These are phyloP conservation scores for Globisporangium spiculum DNA, from an alignment of 352 stramenopile genomes.

Conservation along the genomic window DNA sequence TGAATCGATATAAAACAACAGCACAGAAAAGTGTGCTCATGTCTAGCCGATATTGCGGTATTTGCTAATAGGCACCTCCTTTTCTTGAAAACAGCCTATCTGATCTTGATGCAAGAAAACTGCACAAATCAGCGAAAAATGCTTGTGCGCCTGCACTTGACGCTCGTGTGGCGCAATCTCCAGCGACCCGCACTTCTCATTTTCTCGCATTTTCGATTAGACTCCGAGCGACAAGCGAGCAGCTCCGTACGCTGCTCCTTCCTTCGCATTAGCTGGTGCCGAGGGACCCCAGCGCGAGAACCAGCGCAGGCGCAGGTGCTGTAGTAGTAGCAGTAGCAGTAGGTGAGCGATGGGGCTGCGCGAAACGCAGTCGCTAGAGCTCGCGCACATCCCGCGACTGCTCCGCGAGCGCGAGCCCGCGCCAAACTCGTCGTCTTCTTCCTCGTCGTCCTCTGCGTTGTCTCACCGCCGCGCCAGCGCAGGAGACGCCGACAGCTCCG, in stretches of 20 bases:
- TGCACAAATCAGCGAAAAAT: not conserved
- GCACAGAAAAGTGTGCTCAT: not conserved
- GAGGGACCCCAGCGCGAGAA: not conserved
- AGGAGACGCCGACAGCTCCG: not conserved
- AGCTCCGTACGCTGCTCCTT: not conserved
- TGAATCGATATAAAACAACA: not conserved
- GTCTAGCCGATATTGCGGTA: not conserved
- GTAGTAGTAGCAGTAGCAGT: not conserved
- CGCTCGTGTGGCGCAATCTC: not conserved
- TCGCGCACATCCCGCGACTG: conserved; percentile 12
- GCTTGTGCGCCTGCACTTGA: not conserved
- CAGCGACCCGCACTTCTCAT: not conserved
- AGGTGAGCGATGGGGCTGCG: conserved; percentile 10
- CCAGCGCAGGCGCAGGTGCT: not conserved
- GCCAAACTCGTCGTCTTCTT: not conserved
- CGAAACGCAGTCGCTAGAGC: conserved; percentile 11
- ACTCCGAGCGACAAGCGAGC: not conserved
- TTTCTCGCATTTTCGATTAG: conserved; percentile 8
- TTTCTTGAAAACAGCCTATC: not conserved
- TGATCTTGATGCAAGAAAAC: not conserved
- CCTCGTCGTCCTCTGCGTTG: not conserved
- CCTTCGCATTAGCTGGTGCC: not conserved
- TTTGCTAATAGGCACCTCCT: too few relatives aligned
- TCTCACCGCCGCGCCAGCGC: not conserved
- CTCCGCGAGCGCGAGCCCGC: not conserved